phyloP scores from a whole-genome alignment of 345 rosid species.

The Eucalyptus sp. region DNA sequence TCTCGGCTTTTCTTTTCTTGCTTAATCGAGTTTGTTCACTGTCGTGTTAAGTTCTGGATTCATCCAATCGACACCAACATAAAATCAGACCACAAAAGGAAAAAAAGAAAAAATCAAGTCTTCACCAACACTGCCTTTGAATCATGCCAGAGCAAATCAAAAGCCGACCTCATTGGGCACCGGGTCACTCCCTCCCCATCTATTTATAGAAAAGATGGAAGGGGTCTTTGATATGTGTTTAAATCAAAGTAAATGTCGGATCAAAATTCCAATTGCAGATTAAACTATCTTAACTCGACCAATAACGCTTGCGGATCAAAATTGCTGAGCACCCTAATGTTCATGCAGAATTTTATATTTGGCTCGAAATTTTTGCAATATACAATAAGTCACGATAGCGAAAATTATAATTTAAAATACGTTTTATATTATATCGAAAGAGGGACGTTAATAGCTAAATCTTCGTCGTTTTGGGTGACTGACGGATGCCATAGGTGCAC shows the following conservation, averaged over 20 bases:
- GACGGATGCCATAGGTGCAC: background rate
- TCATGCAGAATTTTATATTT: background rate
- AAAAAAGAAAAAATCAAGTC: background rate
- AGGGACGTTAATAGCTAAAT: background rate
- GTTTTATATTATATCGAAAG: background rate
- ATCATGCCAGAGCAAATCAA: background rate
- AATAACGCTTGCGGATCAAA: fast-evolving
- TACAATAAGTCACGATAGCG: background rate
- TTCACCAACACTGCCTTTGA: background rate
- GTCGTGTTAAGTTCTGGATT: background rate
- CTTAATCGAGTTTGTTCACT: background rate
- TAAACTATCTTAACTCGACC: background rate
- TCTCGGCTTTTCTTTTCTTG: background rate
- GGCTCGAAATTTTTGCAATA: background rate
- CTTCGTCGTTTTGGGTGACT: background rate
- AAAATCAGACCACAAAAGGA: background rate
- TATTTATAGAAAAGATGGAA: background rate
- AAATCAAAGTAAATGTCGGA: background rate
- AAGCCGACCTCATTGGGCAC: background rate
- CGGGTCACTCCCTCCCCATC: background rate
- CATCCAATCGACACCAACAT: background rate
- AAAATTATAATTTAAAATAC: background rate
- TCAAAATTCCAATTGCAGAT: too few relatives aligned
- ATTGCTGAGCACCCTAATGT: background rate
- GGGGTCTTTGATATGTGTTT: background rate